A percentile compares a stretch with the other conserved stretches of the same genome.
phyloP scores from a whole-genome alignment of 768 basidiomycete species.

The Daedaleopsis nitida region DNA sequence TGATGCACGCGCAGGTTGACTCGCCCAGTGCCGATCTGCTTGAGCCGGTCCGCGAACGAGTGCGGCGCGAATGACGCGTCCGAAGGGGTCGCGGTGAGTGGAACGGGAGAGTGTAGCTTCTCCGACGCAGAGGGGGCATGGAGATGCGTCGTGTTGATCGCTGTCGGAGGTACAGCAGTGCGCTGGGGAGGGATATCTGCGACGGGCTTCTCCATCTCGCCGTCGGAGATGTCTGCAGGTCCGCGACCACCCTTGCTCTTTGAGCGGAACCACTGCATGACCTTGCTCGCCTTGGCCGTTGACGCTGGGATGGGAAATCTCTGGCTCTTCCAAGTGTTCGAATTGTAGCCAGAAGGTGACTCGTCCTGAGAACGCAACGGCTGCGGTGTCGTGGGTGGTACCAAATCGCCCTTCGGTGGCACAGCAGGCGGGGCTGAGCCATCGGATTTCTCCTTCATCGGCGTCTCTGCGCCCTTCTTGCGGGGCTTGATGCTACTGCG shows the following conservation, averaged over 20 bases:
- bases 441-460: conserved; percentile 34
- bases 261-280: conserved; percentile 98
- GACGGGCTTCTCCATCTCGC: conserved; percentile 27
- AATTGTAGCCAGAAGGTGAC: conserved; percentile 26
- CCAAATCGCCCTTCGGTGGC: conserved; percentile 21
- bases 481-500: conserved; percentile 49
- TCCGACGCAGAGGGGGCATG: conserved; percentile 16
- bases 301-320: conserved; percentile 56
- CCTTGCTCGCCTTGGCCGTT: conserved; percentile 88
- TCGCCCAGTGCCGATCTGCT: conserved; percentile 31
- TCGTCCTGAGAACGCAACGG: conserved; percentile 28
- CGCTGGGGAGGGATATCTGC: conserved; percentile 13
- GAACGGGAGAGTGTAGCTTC: conserved; percentile 18
- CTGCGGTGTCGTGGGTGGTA: conserved; percentile 25
- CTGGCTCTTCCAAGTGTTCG: conserved; percentile 35
- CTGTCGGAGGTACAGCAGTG: neutral
- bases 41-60: conserved; percentile 32
- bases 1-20: conserved; percentile 74
- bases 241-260: conserved; percentile 51
- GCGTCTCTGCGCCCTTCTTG: conserved; percentile 31
- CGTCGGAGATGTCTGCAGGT: conserved; percentile 27
- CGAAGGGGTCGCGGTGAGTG: conserved; percentile 29
- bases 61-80: conserved; percentile 39
- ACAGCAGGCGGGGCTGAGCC: conserved; percentile 9
- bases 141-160: conserved; percentile 3